Evolutionary conservation across 169 alveolate species (phyloP).

Genomic region (Plasmodium vivax): DNA sequence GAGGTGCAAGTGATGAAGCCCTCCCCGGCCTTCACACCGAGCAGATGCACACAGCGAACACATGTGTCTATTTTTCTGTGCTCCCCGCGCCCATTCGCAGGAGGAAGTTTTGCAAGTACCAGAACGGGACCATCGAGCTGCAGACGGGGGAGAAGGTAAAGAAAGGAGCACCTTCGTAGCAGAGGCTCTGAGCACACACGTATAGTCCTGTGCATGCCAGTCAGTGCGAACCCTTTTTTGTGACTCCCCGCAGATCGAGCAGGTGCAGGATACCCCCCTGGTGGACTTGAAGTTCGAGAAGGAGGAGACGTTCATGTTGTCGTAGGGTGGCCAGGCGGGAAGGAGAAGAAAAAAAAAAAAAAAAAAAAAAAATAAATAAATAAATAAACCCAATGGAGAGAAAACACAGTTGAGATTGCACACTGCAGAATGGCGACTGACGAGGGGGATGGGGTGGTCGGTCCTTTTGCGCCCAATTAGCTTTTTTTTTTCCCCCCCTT

Average conservation of each 20-base stretch:
- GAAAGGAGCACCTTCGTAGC: background rate
- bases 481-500: background rate
- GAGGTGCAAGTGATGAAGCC: background rate
- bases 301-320: conserved; percentile 57
- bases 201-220: background rate
- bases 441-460: background rate
- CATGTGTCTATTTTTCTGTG: background rate
- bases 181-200: background rate
- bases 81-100: background rate
- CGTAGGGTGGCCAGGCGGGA: background rate
- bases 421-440: background rate
- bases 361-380: background rate
- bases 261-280: conserved; percentile 40
- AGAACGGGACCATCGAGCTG: conserved; percentile 60
- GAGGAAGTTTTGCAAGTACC: conserved; percentile 65
- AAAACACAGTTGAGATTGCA: background rate
- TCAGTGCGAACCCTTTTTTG: background rate
- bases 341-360: background rate
- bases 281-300: conserved; percentile 58
- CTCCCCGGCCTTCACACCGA: background rate
- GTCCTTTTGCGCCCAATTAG: background rate
- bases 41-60: background rate
- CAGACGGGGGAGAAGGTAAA: conserved; percentile 54
- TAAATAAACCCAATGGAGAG: background rate
- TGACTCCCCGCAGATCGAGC: conserved; percentile 14